phyloP scores from a whole-genome alignment of 2,329 filamentous ascomycete genomes.

The Blastomyces silverae region DNA sequence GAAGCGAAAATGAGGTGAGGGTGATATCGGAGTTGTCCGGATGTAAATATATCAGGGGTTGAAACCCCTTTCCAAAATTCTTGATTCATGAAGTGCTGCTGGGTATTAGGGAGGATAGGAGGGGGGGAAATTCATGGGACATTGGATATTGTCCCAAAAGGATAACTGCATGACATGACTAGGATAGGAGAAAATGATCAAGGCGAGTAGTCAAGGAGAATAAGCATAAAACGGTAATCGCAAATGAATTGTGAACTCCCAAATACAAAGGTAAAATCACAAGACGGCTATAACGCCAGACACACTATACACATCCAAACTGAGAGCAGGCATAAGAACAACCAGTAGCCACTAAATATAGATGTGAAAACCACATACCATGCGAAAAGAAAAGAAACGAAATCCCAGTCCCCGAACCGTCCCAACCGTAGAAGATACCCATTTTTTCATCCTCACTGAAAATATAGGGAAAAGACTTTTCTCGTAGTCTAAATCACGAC shows the following conservation, averaged over 20 bases:
- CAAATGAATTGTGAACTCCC: conserved; percentile 6
- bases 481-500: conserved; percentile 13
- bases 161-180: neutral
- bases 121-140: neutral
- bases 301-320: conserved; percentile 14
- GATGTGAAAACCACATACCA: conserved; percentile 8
- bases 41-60: neutral
- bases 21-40: too few relatives aligned
- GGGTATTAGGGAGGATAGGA: neutral
- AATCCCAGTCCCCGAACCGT: conserved; percentile 15
- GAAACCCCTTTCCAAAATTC: conserved; percentile 2
- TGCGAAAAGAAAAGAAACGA: conserved; percentile 15
- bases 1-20: neutral
- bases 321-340: neutral
- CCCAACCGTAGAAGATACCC: conserved; percentile 11
- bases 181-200: neutral
- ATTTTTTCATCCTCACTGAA: conserved; percentile 16
- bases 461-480: conserved; percentile 2
- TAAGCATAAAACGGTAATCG: neutral
- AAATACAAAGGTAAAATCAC: conserved; percentile 2
- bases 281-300: conserved; percentile 6
- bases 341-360: neutral
- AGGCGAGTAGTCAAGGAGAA: neutral
- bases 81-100: neutral
- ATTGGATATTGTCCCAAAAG: neutral